Evolutionary conservation across 768 basidiomycete genomes (phyloP).

Genomic region (Boletellus sp.): DNA sequence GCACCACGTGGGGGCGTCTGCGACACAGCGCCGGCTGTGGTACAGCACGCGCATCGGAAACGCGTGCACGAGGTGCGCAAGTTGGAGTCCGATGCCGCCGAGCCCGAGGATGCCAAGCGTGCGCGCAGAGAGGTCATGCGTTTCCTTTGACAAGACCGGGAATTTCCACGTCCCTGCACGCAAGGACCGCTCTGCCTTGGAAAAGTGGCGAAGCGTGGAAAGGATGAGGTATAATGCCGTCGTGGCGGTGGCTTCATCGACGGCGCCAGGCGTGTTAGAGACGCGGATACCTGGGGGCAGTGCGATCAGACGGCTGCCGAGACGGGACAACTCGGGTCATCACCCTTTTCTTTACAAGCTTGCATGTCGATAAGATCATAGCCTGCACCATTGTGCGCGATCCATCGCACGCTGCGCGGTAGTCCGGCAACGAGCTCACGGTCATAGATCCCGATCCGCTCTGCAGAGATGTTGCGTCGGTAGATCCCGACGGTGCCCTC

Average conservation of each 20-base stretch:
- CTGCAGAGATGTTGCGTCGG: slow-evolving; percentile 42
- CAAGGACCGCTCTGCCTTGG: slow-evolving; percentile 52
- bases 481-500: slow-evolving; percentile 48
- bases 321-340: slow-evolving; percentile 6
- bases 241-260: slow-evolving; percentile 88
- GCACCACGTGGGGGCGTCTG: slow-evolving; percentile 65
- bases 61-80: slow-evolving; percentile 68
- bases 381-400: slow-evolving; percentile 85
- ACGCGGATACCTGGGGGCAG: slow-evolving; percentile 55
- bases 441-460: slow-evolving; percentile 48
- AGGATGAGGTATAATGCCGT: slow-evolving; percentile 82
- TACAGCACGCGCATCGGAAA: slow-evolving; percentile 93
- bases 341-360: slow-evolving; percentile 70
- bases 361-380: slow-evolving; percentile 80
- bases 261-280: slow-evolving; percentile 87
- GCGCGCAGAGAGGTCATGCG: slow-evolving; percentile 64
- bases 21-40: slow-evolving; percentile 56
- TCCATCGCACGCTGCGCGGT: slow-evolving; percentile 67
- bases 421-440: slow-evolving; percentile 53
- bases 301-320: too few relatives aligned
- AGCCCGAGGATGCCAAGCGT: slow-evolving; percentile 74
- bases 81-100: slow-evolving; percentile 70
- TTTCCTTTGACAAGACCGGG: slow-evolving; percentile 40
- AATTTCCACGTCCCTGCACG: slow-evolving; percentile 62
- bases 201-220: slow-evolving; percentile 71